These are phyloP conservation scores for Bretschneidera sinensis DNA, from an alignment of 345 rosid species.

Conservation along the genomic window DNA sequence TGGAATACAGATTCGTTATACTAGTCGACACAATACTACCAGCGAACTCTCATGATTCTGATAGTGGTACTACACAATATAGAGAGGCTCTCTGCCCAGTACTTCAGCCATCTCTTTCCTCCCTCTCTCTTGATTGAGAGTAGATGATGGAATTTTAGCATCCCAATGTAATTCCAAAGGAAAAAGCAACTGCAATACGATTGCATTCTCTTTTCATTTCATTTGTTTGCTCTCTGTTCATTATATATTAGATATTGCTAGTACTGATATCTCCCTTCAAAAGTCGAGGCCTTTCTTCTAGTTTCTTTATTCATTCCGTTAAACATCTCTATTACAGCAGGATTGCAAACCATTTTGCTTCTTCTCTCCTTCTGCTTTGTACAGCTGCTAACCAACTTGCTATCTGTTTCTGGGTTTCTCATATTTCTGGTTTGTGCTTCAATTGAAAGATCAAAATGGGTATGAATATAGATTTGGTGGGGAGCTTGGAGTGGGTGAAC, in stretches of 20 bases:
- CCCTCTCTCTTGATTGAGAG: slow-evolving; percentile 8
- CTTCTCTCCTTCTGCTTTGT: slow-evolving; percentile 5
- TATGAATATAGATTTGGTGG: slow-evolving; percentile 10
- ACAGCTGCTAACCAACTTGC: too few species aligned
- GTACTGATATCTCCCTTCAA: too few species aligned
- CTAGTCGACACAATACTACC: neutral
- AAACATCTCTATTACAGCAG: too few species aligned
- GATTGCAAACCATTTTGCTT: slow-evolving; percentile 2
- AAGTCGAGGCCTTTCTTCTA: too few species aligned
- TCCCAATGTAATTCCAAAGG: slow-evolving; percentile 39
- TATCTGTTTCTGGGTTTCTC: neutral
- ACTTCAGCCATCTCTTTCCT: neutral
- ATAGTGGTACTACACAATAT: slow-evolving; percentile 11
- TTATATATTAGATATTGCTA: too few species aligned
- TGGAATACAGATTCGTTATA: slow-evolving; percentile 3
- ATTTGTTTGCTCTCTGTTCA: too few species aligned
- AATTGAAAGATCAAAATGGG: neutral
- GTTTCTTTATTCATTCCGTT: too few species aligned
- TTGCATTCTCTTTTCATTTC: neutral
- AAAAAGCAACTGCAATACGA: slow-evolving; percentile 13
- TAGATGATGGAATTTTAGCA: slow-evolving; percentile 48
- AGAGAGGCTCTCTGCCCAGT: slow-evolving; percentile 32
- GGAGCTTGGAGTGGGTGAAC: slow-evolving; percentile 26
- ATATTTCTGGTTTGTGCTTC: neutral
- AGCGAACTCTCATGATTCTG: neutral